Conservation (phyloP, 805 yeast genomes). For the Yamadazyma tumulicola region DNA sequence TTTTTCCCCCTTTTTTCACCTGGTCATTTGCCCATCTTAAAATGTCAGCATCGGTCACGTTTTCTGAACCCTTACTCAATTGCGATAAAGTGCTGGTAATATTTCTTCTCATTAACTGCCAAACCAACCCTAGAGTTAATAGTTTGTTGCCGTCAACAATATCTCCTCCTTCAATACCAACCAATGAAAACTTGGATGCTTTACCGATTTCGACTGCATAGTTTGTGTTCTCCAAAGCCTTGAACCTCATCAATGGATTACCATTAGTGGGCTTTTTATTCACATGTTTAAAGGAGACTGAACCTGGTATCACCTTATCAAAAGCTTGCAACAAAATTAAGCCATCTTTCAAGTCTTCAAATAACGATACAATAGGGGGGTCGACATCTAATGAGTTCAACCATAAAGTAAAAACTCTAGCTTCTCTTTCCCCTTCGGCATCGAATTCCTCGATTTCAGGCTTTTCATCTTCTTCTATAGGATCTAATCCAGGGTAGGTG, state of each 20-base stretch:
- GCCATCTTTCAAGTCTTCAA: slow-evolving; percentile 95
- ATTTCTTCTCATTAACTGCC: slow-evolving; percentile 98
- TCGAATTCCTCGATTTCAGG: slow-evolving; percentile 97
- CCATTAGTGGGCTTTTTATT: slow-evolving; percentile 82
- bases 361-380: slow-evolving; percentile 86
- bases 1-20: slow-evolving; percentile 81
- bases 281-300: slow-evolving; percentile 72
- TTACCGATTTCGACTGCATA: slow-evolving; percentile 97
- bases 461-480: slow-evolving; percentile 84
- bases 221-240: slow-evolving; percentile 95
- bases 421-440: slow-evolving; percentile 99
- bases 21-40: slow-evolving; percentile 91
- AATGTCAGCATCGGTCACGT: slow-evolving; percentile 79
- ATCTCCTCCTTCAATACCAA: slow-evolving; percentile 97
- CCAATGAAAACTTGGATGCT: slow-evolving; percentile 86
- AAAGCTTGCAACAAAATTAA: slow-evolving; percentile 84
- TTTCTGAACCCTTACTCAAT: slow-evolving; percentile 62
- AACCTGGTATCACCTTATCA: slow-evolving; percentile 93
- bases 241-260: slow-evolving; percentile 78
- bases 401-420: slow-evolving; percentile 97
- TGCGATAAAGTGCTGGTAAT: slow-evolving; percentile 78
- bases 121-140: slow-evolving; percentile 86
- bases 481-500: slow-evolving; percentile 95
- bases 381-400: slow-evolving; percentile 93
- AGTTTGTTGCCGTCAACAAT: slow-evolving; percentile 90